These are phyloP conservation scores for Leccinellum luteum DNA, from an alignment of 768 basidiomycete species.

Conservation along the genomic window DNA sequence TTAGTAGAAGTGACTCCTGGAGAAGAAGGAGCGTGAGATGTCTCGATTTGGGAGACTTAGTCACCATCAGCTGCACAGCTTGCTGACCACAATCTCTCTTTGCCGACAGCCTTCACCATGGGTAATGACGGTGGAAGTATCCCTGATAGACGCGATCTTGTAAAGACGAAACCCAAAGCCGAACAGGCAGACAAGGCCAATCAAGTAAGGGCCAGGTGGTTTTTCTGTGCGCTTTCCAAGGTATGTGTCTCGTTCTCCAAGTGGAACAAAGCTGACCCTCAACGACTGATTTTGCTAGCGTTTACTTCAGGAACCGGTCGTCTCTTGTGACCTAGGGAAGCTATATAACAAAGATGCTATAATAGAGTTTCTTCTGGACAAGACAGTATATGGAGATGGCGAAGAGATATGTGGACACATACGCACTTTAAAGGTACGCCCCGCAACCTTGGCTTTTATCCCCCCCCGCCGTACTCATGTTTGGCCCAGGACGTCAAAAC, in stretches of 20 bases:
- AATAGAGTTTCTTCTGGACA: conserved; percentile 86
- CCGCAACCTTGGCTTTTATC: neutral
- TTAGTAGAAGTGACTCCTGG: too few species aligned
- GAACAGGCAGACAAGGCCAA: conserved; percentile 91
- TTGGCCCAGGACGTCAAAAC: conserved; percentile 75
- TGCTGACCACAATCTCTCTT: neutral
- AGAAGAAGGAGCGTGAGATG: too few species aligned
- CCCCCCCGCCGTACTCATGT: neutral
- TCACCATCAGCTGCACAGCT: neutral
- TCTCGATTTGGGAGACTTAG: neutral
- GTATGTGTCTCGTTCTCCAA: conserved; percentile 37
- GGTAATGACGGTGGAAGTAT: conserved; percentile 90
- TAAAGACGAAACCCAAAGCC: conserved; percentile 71
- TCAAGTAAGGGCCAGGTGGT: conserved; percentile 83
- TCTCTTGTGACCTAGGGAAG: conserved; percentile 89
- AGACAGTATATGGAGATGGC: conserved; percentile 83
- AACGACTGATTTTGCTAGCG: conserved; percentile 43
- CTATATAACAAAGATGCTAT: conserved; percentile 96
- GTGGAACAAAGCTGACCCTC: neutral
- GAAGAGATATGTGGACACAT: conserved; percentile 92
- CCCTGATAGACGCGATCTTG: conserved; percentile 78
- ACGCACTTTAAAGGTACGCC: conserved; percentile 78
- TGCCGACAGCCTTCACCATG: conserved; percentile 42
- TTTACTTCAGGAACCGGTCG: conserved; percentile 84
- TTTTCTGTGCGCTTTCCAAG: conserved; percentile 95